Evolutionary conservation across 345 rosid species (phyloP).

Genomic region (Hirschfeldia incana): DNA sequence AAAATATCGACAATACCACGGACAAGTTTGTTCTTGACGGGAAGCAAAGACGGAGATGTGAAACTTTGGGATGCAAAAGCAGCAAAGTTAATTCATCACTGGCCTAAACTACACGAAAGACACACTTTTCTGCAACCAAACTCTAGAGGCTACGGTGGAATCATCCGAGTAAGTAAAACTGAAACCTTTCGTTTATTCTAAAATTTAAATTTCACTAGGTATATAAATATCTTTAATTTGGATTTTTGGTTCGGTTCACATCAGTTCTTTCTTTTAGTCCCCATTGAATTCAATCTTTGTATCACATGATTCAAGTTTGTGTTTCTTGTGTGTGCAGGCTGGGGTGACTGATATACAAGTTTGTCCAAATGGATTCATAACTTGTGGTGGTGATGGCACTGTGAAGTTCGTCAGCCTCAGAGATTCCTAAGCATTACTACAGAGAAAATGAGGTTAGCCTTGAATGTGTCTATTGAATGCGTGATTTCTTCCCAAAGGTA

Average conservation of each 20-base stretch:
- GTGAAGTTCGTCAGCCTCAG: conserved; percentile 64
- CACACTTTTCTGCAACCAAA: conserved; percentile 82
- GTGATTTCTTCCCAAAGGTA: background rate
- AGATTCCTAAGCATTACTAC: conserved; percentile 19
- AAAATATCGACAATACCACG: conserved; percentile 73
- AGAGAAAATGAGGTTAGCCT: background rate
- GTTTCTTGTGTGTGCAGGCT: conserved; percentile 52
- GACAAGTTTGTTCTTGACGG: conserved; percentile 88
- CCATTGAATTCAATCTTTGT: background rate
- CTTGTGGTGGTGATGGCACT: conserved; percentile 88
- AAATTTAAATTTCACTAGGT: no score
- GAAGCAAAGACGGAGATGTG: conserved; percentile 98
- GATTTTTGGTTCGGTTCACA: background rate
- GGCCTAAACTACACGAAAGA: conserved; percentile 90
- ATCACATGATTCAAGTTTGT: background rate
- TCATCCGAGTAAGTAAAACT: conserved; percentile 56
- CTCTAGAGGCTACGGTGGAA: conserved; percentile 85
- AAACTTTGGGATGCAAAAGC: conserved; percentile 97
- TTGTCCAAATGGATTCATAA: conserved; percentile 68
- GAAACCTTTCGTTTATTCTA: background rate
- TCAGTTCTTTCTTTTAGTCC: background rate
- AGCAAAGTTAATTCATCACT: conserved; percentile 71
- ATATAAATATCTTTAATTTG: background rate
- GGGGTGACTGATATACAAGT: conserved; percentile 90
- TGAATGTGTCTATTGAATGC: background rate